Evolutionary conservation across 163 green algal genomes (phyloP).

Genomic region (Chlamydomonas reinhardtii): DNA sequence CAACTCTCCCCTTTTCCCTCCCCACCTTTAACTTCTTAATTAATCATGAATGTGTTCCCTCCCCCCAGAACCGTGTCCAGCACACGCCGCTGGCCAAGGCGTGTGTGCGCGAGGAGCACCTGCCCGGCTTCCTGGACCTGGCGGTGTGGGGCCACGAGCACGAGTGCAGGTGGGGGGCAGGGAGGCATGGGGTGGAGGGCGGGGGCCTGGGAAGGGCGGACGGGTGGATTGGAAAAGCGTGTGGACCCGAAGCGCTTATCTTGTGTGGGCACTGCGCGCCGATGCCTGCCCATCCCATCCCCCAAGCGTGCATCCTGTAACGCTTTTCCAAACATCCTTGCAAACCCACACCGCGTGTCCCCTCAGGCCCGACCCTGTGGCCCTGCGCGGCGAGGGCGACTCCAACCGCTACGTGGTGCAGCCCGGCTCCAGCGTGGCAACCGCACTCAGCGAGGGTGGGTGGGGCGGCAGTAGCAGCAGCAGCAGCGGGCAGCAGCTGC

Average conservation of each 20-base stretch:
- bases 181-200: background rate
- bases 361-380: constrained; percentile 21
- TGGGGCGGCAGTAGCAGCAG: no score
- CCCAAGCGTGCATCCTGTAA: no score
- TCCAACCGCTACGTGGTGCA: constrained; percentile 72
- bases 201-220: background rate
- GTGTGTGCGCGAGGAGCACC: constrained; percentile 81
- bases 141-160: constrained; percentile 99
- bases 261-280: no score
- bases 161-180: constrained; percentile 81
- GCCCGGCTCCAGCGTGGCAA: constrained; percentile 89
- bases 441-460: constrained; percentile 69
- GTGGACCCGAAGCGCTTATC: no score
- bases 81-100: constrained; percentile 63
- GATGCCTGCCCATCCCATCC: no score
- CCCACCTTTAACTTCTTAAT: no score
- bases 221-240: background rate
- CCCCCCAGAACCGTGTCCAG: background rate
- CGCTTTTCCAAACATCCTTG: no score
- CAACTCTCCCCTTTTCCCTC: no score
- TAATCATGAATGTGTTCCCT: no score
- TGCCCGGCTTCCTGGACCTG: constrained; percentile 94
- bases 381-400: background rate
- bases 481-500: no score
- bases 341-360: background rate